Percentiles rank a stretch among this genome's conserved stretches.
phyloP scores from a whole-genome alignment of 2,329 filamentous ascomycete species.

The Botrytis aclada region DNA sequence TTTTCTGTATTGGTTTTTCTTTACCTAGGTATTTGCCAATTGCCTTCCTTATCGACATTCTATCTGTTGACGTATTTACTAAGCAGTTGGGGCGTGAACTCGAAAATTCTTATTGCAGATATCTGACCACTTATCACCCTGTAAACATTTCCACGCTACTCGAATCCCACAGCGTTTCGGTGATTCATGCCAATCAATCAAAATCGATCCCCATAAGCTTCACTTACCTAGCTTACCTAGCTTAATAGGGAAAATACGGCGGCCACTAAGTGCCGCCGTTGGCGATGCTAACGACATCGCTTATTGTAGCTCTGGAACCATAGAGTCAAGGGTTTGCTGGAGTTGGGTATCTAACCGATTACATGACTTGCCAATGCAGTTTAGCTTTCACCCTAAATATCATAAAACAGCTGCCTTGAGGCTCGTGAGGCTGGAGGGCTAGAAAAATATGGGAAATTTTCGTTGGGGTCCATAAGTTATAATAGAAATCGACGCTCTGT shows the following conservation, averaged over 20 bases:
- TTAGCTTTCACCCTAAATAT: background rate
- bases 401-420: background rate
- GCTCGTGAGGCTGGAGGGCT: background rate
- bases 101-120: slow-evolving; percentile 1
- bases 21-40: background rate
- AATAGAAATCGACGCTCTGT: background rate
- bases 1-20: background rate
- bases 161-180: background rate
- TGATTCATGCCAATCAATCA: background rate
- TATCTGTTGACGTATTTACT: background rate
- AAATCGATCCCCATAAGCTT: too few species aligned
- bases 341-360: slow-evolving; percentile 5
- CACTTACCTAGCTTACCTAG: background rate
- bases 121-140: background rate
- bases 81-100: background rate
- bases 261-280: slow-evolving; percentile 10
- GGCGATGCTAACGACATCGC: slow-evolving; percentile 1
- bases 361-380: slow-evolving; percentile 1
- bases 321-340: background rate
- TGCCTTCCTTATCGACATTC: background rate
- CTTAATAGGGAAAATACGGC: background rate
- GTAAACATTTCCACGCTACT: background rate
- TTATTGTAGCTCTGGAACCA: slow-evolving; percentile 6
- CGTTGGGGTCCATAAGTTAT: slow-evolving; percentile 6
- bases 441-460: slow-evolving; percentile 1